Base-by-base conservation (phyloP, 164 flowering plant genomes). In the Aristolochia contorta region DNA sequence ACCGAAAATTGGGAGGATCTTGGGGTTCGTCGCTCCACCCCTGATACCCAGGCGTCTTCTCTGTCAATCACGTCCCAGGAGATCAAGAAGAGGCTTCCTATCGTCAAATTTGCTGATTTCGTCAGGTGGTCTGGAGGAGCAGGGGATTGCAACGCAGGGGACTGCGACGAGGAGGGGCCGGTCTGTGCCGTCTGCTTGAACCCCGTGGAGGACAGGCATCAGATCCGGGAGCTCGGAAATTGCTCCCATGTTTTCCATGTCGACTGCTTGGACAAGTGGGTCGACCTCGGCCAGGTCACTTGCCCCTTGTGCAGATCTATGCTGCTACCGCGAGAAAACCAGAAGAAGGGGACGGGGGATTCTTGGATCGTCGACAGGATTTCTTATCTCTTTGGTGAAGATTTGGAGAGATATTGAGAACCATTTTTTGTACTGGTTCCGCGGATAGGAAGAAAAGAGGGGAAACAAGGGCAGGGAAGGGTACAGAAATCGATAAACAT, bases 261-360 rank as follows among this genome's bases (percentile, higher is more conserved):
- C n/a, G 77, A 51, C 50, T 77, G 80, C 48, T 47, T 77, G 63
- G 80, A 77, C 60, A 64, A 54, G 54, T 77, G 77, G 77, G 67
- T 74, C 53, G 73, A 74, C 55, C 63, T 60, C 43, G 68, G 71
- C 14, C 73, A 69, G 47, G 30, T 64, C 4, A 73, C 73, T n/a
- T 77, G 77, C 61, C 80, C 80, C 25, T 21, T 76, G 72, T 76
- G 74, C 52, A 58, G 74, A 58, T 58, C 70, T 20, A 55, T 30
- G 47, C 48, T 76, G 54, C 25, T 72, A 51, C 66, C 70, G n/a
- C 41, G 23, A 21, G 54, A 60, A 19, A 49, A 23, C 14, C 60
- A 33, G 48, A 60, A 16, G 25, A 54, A 22, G 24, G 16, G 33
- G 23, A 27, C 56, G 6, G 56, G 45, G 18, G 59, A 61, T 27